These are phyloP conservation scores for Heterobasidion irregulare DNA, from an alignment of 1,284 basidiomycete species.

Conservation along the genomic window DNA sequence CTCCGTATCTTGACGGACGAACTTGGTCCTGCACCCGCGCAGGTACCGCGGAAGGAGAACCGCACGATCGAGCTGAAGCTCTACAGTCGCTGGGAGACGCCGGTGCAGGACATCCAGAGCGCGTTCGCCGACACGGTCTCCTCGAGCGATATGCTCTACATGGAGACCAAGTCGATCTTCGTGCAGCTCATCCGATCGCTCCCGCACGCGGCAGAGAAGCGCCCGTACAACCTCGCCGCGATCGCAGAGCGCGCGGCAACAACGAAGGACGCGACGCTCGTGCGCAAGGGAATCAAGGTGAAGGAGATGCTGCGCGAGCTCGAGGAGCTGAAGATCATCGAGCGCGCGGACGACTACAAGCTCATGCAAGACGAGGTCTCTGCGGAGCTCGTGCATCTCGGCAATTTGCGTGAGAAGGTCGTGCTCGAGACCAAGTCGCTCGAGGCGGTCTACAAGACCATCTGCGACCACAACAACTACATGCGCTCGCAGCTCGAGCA, in stretches of 20 bases:
- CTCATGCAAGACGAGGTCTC: slow-evolving; percentile 97
- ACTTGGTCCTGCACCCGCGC: slow-evolving; percentile 84
- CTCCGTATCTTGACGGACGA: slow-evolving; percentile 94
- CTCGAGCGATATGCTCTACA: slow-evolving; percentile 97
- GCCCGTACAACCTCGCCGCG: slow-evolving; percentile 82
- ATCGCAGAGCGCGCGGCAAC: slow-evolving; percentile 95
- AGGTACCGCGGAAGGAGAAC: slow-evolving; percentile 98
- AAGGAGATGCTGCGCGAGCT: slow-evolving; percentile 98
- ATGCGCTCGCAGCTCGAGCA: slow-evolving; percentile 94
- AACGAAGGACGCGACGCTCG: slow-evolving; percentile 92
- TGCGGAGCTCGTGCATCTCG: slow-evolving; percentile 91
- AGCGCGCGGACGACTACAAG: slow-evolving; percentile 77
- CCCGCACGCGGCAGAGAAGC: slow-evolving; percentile 75
- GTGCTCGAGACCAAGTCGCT: slow-evolving; percentile 86
- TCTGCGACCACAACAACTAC: slow-evolving; percentile 98
- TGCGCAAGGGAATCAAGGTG: slow-evolving; percentile 96
- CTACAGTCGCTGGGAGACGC: slow-evolving; percentile 98
- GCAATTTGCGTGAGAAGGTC: slow-evolving; percentile 95
- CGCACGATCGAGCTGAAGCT: slow-evolving; percentile 87
- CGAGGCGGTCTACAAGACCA: slow-evolving; percentile 97
- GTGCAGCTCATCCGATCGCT: slow-evolving; percentile 96
- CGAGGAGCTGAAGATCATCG: slow-evolving; percentile 86
- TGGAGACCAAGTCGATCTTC: slow-evolving; percentile 99
- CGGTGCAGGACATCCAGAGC: slow-evolving; percentile 94
- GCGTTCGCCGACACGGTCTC: slow-evolving; percentile 97